A percentile compares a stretch with the other conserved stretches of the same genome.
phyloP scores from a whole-genome alignment of 768 basidiomycete genomes.

The Agrocybe pediades region DNA sequence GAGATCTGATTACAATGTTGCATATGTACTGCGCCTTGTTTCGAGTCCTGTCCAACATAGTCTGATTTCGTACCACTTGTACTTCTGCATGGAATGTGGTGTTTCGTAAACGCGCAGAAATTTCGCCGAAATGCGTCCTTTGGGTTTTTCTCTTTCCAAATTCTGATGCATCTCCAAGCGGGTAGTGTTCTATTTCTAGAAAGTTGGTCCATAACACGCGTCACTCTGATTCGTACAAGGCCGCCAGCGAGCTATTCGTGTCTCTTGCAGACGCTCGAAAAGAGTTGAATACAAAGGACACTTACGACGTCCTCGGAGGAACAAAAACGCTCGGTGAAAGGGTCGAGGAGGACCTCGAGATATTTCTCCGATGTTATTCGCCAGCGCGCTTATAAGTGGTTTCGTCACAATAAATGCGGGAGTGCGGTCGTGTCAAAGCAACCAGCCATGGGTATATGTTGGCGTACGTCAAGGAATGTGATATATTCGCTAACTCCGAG shows the following conservation, averaged over 20 bases:
- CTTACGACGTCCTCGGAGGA: background rate
- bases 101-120: constrained; percentile 18
- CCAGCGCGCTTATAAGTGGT: constrained; percentile 3
- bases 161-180: background rate
- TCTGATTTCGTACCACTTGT: no score
- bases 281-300: background rate
- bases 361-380: constrained; percentile 18
- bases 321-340: constrained; percentile 16
- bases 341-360: constrained; percentile 6
- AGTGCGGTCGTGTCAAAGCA: background rate
- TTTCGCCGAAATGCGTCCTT: constrained; percentile 20
- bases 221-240: background rate
- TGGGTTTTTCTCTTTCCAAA: background rate
- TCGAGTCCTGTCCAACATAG: no score
- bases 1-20: constrained; percentile 19
- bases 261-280: background rate
- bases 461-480: background rate
- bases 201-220: background rate
- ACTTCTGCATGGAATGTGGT: background rate
- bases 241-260: constrained; percentile 8
- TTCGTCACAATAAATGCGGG: constrained; percentile 8
- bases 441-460: background rate
- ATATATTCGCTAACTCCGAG: background rate
- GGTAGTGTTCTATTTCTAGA: constrained; percentile 3
- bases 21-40: no score